Percentiles rank a stretch among this genome's conserved stretches.
These are phyloP conservation scores for Phytophthora multivora DNA, from an alignment of 352 stramenopile genomes.

Conservation along the genomic window DNA sequence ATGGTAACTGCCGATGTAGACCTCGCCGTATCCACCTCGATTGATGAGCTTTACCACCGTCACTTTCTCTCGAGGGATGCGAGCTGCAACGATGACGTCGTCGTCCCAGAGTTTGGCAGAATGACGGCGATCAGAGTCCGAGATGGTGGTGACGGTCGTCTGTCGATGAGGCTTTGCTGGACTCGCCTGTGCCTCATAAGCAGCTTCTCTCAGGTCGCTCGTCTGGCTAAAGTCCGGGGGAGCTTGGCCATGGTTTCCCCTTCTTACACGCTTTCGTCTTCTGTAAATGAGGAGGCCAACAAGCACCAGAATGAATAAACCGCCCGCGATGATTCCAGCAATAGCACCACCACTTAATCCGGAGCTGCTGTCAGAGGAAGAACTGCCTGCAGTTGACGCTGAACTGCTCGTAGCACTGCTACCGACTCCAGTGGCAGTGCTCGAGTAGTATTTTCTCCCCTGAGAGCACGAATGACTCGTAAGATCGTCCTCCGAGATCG, in stretches of 20 bases:
- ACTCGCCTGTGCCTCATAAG: conserved; percentile 24
- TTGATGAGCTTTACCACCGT: conserved; percentile 30
- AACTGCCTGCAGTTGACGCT: background rate
- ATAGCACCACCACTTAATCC: conserved; percentile 17
- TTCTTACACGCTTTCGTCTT: background rate
- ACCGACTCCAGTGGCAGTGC: conserved; percentile 8
- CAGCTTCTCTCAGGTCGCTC: conserved; percentile 10
- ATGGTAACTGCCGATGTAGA: conserved; percentile 35
- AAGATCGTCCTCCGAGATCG: conserved; percentile 20
- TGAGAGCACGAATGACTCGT: conserved; percentile 10
- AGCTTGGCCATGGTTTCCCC: background rate
- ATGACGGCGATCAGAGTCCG: conserved; percentile 12
- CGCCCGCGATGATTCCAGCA: conserved; percentile 30
- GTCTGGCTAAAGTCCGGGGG: background rate
- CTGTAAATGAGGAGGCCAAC: conserved; percentile 17
- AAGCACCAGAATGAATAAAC: conserved; percentile 19
- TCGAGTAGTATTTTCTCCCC: conserved; percentile 35
- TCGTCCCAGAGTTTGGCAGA: conserved; percentile 41
- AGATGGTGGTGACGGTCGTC: conserved; percentile 13
- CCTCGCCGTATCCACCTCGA: conserved; percentile 37
- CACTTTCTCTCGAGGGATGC: conserved; percentile 28
- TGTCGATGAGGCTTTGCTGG: conserved; percentile 19
- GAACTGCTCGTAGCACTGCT: conserved; percentile 12
- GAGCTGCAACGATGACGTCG: conserved; percentile 34
- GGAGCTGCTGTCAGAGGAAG: conserved; percentile 17